Percentiles rank a stretch among this genome's conserved stretches.
phyloP scores from a whole-genome alignment of 306 rosid species.

The Vigna hirtella region DNA sequence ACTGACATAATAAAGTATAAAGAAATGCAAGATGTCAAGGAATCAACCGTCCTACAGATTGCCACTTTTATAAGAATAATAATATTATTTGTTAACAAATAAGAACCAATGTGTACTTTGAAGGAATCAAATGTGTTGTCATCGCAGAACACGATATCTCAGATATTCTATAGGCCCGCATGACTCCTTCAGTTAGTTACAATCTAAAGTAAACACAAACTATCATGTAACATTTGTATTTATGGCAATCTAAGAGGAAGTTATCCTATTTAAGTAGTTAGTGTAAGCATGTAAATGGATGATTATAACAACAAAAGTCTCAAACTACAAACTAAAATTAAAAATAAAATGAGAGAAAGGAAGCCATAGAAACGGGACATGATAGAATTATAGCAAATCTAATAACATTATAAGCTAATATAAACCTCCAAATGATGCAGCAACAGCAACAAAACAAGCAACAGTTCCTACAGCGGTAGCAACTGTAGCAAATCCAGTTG shows the following conservation, averaged over 20 bases:
- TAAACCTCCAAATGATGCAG: conserved; percentile 96
- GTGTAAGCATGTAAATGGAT: conserved; percentile 1
- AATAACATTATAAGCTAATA: conserved; percentile 35
- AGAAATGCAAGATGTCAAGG: conserved; percentile 4
- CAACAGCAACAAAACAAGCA: conserved; percentile 96
- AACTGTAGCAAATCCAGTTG: conserved; percentile 92
- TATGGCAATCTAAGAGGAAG: conserved; percentile 14
- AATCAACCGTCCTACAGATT: conserved; percentile 10
- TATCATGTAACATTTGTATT: background rate
- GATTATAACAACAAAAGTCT: conserved; percentile 18
- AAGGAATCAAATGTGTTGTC: conserved; percentile 23
- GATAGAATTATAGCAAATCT: conserved; percentile 19
- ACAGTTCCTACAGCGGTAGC: conserved; percentile 93
- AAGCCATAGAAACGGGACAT: conserved; percentile 19
- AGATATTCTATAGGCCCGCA: conserved; percentile 8
- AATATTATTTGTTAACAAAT: background rate
- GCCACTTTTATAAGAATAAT: conserved; percentile 9
- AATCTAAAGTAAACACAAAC: conserved; percentile 33
- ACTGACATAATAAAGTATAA: conserved; percentile 3
- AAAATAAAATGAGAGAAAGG: conserved; percentile 5
- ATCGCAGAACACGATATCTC: background rate
- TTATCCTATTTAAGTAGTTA: conserved; percentile 30
- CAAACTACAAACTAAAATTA: conserved; percentile 27
- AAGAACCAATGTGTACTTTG: background rate
- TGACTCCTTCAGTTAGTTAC: conserved; percentile 19